A percentile compares a stretch with the other conserved stretches of the same genome.
Conservation (phyloP, 169 alveolate species). For the Cryptosporidium viatorum region DNA sequence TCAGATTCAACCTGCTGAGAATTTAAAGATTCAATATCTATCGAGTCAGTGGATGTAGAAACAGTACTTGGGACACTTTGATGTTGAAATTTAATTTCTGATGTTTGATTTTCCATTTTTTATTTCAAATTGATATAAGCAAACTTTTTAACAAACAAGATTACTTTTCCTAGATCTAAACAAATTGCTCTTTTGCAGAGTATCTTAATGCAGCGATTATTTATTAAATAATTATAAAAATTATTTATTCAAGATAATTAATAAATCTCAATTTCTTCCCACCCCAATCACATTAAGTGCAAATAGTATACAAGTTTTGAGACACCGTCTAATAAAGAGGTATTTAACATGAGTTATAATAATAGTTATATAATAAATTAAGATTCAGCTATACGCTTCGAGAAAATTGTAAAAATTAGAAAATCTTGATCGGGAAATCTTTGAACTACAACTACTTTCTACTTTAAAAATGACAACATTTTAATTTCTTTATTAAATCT, state of each 20-base stretch:
- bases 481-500: not conserved
- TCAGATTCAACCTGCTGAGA: not conserved
- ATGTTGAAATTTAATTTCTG: constrained; percentile 2
- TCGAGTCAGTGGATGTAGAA: constrained; percentile 52
- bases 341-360: not conserved
- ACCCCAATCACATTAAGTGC: constrained; percentile 13
- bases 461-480: not conserved
- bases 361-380: not conserved
- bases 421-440: not conserved
- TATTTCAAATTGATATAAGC: not conserved
- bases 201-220: not conserved
- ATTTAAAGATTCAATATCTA: constrained; percentile 14
- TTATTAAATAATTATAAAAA: not conserved
- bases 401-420: not conserved
- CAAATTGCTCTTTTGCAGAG: not conserved
- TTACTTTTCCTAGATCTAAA: not conserved
- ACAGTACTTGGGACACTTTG: constrained; percentile 26
- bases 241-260: no score
- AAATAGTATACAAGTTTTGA: not conserved
- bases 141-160: not conserved
- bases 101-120: not conserved
- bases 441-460: not conserved
- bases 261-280: not conserved
- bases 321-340: constrained; percentile 61
- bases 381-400: not conserved